Evolutionary conservation across 2,329 filamentous ascomycete species (phyloP).

Genomic region (Spiromastix sp.): DNA sequence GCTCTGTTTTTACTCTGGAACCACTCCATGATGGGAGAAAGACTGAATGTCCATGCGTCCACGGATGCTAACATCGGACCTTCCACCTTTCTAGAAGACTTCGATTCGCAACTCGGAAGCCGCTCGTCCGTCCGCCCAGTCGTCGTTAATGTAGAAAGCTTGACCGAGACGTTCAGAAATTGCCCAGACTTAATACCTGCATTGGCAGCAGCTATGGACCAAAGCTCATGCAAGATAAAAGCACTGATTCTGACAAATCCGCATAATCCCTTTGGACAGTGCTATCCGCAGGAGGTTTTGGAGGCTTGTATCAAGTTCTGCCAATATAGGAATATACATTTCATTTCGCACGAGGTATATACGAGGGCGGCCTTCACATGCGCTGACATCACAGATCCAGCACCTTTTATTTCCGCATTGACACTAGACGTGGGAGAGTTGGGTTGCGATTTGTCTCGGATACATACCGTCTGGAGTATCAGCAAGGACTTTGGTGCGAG

Average conservation of each 20-base stretch:
- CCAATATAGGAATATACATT: conserved; percentile 14
- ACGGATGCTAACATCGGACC: too few species aligned
- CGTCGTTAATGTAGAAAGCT: conserved; percentile 10
- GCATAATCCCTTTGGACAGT: conserved; percentile 18
- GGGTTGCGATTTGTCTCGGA: conserved; percentile 12
- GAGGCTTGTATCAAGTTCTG: conserved; percentile 15
- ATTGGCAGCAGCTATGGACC: conserved; percentile 10
- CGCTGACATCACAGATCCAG: conserved; percentile 9
- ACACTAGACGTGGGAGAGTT: conserved; percentile 9
- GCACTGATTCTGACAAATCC: conserved; percentile 19
- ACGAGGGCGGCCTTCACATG: conserved; percentile 13
- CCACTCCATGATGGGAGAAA: too few species aligned
- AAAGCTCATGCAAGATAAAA: conserved; percentile 10
- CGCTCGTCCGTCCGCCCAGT: conserved; percentile 12
- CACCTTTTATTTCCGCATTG: conserved; percentile 12
- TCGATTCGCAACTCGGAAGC: conserved; percentile 12
- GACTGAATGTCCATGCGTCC: too few species aligned
- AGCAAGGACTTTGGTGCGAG: conserved; percentile 15
- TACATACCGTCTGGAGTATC: conserved; percentile 15
- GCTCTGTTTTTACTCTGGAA: not conserved
- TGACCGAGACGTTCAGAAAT: conserved; percentile 10
- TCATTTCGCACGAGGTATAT: conserved; percentile 21
- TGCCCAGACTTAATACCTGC: conserved; percentile 9
- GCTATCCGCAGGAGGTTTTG: conserved; percentile 15
- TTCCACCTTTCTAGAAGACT: conserved; percentile 13